Conservation (phyloP, 768 basidiomycete genomes). For the Saitozyma sp. region DNA sequence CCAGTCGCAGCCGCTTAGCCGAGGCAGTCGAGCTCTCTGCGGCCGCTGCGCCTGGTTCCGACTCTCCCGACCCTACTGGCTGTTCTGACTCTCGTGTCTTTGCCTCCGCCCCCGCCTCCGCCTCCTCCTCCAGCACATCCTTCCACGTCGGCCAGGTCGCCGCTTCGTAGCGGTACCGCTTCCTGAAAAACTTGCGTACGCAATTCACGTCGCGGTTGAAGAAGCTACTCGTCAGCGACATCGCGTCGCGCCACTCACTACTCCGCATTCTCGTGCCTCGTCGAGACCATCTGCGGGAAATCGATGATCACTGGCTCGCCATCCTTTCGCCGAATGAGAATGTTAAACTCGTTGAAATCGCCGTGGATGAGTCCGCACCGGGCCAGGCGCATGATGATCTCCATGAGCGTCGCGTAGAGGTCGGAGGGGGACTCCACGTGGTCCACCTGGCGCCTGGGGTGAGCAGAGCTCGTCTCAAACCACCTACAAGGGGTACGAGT, state of each 20-base stretch:
- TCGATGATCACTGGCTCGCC: conserved; percentile 89
- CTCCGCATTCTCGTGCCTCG: conserved; percentile 93
- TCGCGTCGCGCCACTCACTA: conserved; percentile 61
- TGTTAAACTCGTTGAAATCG: conserved; percentile 99
- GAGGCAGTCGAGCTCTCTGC: conserved; percentile 11
- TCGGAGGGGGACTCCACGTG: conserved; percentile 81
- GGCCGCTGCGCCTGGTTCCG: conserved; percentile 11
- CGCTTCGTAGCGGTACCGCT: conserved; percentile 91
- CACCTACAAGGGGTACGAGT: conserved; percentile 89
- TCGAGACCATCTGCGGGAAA: conserved; percentile 99
- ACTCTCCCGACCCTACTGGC: conserved; percentile 5
- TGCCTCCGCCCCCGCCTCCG: conserved; percentile 15
- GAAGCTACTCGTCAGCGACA: conserved; percentile 64
- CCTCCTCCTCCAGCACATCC: conserved; percentile 59
- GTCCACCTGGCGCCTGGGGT: conserved; percentile 71
- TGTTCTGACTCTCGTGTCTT: conserved; percentile 11
- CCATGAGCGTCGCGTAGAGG: conserved; percentile 90
- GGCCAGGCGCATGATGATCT: conserved; percentile 91
- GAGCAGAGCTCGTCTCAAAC: no score
- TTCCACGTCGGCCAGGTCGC: conserved; percentile 81
- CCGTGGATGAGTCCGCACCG: conserved; percentile 95
- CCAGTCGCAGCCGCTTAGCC: conserved; percentile 58
- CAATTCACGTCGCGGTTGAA: conserved; percentile 99
- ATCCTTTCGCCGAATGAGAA: conserved; percentile 76
- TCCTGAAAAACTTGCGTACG: conserved; percentile 85